Percentiles rank a stretch among this genome's conserved stretches.
These are phyloP conservation scores for Chlorella ohadii DNA, from an alignment of 139 green algal genomes.

Conservation along the genomic window DNA sequence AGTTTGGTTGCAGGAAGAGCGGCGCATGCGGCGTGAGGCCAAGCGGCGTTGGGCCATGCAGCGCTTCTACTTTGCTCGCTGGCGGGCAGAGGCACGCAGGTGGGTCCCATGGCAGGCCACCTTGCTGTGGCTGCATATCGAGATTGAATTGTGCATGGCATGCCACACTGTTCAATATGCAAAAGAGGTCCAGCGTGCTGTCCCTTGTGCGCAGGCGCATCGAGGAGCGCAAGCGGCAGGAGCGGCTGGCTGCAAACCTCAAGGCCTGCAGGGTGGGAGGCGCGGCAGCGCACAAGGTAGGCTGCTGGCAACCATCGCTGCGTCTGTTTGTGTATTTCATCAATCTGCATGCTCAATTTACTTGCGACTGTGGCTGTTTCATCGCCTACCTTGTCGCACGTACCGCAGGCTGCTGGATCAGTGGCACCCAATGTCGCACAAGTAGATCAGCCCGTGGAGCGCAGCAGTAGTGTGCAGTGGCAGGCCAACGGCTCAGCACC, in stretches of 20 bases:
- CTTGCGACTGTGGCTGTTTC: too few relatives aligned
- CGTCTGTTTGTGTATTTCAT: too few relatives aligned
- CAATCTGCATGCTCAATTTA: too few relatives aligned
- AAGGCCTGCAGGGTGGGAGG: constrained; percentile 42
- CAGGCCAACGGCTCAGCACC: too few relatives aligned
- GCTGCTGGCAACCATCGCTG: neutral
- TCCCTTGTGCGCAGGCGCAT: neutral
- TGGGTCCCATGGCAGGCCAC: neutral
- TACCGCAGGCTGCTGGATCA: neutral
- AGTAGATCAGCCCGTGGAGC: neutral
- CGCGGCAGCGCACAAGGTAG: neutral
- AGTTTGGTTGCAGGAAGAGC: constrained; percentile 5
- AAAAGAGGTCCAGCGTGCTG: too few relatives aligned
- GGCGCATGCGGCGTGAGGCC: neutral
- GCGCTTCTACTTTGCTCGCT: constrained; percentile 25
- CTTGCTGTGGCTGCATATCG: too few relatives aligned
- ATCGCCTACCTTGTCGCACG: too few relatives aligned
- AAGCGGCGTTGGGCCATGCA: constrained; percentile 15
- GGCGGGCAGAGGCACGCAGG: constrained; percentile 3
- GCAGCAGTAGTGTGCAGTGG: neutral
- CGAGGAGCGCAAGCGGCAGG: constrained; percentile 18
- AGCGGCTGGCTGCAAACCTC: constrained; percentile 1
- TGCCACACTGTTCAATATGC: too few relatives aligned
- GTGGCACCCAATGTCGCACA: too few relatives aligned
- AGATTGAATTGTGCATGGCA: too few relatives aligned